These are phyloP conservation scores for Xylaria cubensis DNA, from an alignment of 495 filamentous ascomycete genomes.

Conservation along the genomic window DNA sequence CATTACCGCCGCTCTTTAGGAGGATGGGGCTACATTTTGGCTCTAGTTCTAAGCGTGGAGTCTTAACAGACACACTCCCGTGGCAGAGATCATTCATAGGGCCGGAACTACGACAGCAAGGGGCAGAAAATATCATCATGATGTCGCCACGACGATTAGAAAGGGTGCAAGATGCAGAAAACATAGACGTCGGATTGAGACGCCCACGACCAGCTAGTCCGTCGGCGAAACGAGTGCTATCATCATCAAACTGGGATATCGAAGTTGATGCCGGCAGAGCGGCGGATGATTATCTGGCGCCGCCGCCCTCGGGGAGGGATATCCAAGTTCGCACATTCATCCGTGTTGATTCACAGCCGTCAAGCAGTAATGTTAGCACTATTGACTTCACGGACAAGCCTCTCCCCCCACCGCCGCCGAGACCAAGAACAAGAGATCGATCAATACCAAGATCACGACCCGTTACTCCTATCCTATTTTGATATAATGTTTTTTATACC, in stretches of 20 bases:
- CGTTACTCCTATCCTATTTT: conserved; percentile 14
- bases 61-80: conserved; percentile 11
- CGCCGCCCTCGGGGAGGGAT: conserved; percentile 16
- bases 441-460: conserved; percentile 21
- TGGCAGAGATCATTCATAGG: conserved; percentile 19
- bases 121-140: conserved; percentile 23
- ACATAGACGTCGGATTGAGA: background rate
- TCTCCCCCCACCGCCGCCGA: conserved; percentile 17
- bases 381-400: conserved; percentile 15
- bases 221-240: conserved; percentile 13
- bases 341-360: conserved; percentile 1
- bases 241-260: conserved; percentile 19
- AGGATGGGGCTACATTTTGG: background rate
- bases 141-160: conserved; percentile 20
- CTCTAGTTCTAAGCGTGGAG: background rate
- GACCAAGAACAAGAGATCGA: conserved; percentile 6
- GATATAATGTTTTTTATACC: background rate
- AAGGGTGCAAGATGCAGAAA: background rate
- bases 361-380: background rate
- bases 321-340: conserved; percentile 23
- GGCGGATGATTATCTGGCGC: background rate
- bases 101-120: background rate
- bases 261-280: conserved; percentile 3
- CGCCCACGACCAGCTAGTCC: background rate
- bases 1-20: conserved; percentile 50